Conservation (phyloP, 495 filamentous ascomycete species). For the Jackrogersella minutella region DNA sequence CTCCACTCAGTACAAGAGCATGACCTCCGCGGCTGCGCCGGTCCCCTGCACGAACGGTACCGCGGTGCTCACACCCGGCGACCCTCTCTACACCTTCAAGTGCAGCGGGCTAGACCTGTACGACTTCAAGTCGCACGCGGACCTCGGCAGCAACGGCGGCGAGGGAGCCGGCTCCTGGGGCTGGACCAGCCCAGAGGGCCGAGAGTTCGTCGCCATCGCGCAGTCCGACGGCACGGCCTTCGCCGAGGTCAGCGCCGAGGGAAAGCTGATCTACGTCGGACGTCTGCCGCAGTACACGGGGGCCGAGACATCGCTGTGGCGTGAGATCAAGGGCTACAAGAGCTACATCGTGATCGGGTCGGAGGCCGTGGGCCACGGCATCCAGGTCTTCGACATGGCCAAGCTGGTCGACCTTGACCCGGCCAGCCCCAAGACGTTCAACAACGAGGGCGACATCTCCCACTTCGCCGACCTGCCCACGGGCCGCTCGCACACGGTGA, state of each 20-base stretch:
- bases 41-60: conserved; percentile 58
- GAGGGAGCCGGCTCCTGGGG: conserved; percentile 59
- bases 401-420: conserved; percentile 48
- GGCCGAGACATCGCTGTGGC: conserved; percentile 54
- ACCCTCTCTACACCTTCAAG: conserved; percentile 58
- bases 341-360: conserved; percentile 60
- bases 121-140: conserved; percentile 61
- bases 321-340: conserved; percentile 50
- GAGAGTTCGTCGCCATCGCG: conserved; percentile 65
- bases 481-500: conserved; percentile 62
- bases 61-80: conserved; percentile 50
- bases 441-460: conserved; percentile 48
- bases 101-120: conserved; percentile 65
- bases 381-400: conserved; percentile 63
- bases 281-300: conserved; percentile 59
- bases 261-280: conserved; percentile 64
- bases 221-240: conserved; percentile 67
- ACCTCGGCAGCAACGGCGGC: conserved; percentile 55
- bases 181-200: conserved; percentile 65
- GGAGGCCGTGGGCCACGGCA: conserved; percentile 57
- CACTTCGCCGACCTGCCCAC: conserved; percentile 53
- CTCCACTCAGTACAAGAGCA: conserved; percentile 48
- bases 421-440: conserved; percentile 42
- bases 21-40: conserved; percentile 30
- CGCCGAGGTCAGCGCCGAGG: conserved; percentile 58